phyloP scores from a whole-genome alignment of 169 alveolate species.

The Blepharisma undulans region DNA sequence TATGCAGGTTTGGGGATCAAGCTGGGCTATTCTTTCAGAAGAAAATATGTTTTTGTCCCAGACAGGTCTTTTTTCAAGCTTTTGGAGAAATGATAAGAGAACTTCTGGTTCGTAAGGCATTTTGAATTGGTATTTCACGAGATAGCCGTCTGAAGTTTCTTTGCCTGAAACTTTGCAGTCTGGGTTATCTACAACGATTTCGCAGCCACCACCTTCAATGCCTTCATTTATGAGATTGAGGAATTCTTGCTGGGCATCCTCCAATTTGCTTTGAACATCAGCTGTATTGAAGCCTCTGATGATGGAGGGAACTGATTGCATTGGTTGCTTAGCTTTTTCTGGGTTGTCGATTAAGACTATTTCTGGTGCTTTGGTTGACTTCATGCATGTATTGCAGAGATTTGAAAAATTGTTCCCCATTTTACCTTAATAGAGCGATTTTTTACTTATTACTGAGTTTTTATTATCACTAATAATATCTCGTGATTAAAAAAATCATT shows the following conservation, averaged over 20 bases:
- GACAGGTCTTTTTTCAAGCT: not conserved
- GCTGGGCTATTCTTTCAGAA: not conserved
- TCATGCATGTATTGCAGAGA: not conserved
- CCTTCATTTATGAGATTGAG: not conserved
- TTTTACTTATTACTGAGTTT: not conserved
- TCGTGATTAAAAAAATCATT: too few species aligned
- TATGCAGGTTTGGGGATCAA: not conserved
- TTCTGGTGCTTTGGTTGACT: not conserved
- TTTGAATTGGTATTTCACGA: not conserved
- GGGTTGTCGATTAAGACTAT: not conserved
- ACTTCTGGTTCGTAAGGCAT: not conserved
- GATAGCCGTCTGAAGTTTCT: conserved; percentile 10
- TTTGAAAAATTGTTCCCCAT: not conserved
- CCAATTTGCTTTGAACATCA: not conserved
- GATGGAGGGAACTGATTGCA: not conserved
- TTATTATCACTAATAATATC: too few species aligned
- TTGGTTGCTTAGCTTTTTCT: not conserved
- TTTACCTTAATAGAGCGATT: not conserved
- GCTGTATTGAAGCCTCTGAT: not conserved
- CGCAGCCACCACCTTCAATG: not conserved
- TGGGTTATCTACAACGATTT: not conserved
- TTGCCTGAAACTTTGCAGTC: not conserved
- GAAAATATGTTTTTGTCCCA: not conserved
- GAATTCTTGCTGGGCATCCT: not conserved
- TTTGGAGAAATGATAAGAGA: not conserved